Base-by-base conservation (phyloP, 306 rosid genomes). In the Psophocarpus tetragonolobus region DNA sequence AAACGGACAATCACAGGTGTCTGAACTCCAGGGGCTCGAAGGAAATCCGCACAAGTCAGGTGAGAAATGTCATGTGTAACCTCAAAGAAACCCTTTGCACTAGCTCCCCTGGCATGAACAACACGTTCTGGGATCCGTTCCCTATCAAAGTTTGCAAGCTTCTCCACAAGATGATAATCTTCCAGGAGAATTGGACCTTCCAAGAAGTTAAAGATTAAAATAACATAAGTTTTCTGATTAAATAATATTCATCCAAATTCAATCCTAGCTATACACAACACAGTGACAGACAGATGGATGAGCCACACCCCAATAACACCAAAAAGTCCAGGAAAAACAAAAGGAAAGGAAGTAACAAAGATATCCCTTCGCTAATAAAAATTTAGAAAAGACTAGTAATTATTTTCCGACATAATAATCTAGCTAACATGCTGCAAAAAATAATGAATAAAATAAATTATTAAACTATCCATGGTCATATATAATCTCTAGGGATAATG, bases 51-150 rank as follows among this genome's bases (percentile, higher is more conserved):
- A 82, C 97, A 92, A 6, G 97, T 56, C 45, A 94, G 97, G 84
- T 90, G 83, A 65, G 98, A 61, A 56, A 94, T 74, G 73, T 92
- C 97, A 75, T 94, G 98, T 68, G 98, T 94, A 82, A 90, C 97
- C 90, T 94, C 96, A 80, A 94, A 94, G 81, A 94, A 94, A n/a
- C 98, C 97, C 88, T 94, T 94, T 39, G 97, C 98, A 88, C 98
- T 94, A 29, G 98, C 98, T 77, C 98, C 97, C 86, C 98, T 92
- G 5, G 98, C 98, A 82, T 94, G 98, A 56, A 94, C 98, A 69
- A 94, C 97, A 66, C 97, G 96, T 82, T 94, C 97, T 48, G 98
- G 98, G 73, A 89, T 92, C 42, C 97, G 70, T 71, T 94, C 98
- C 83, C 98, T 82, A 42, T 92, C 97, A 42, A 92, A 94, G 44